Percentiles rank a stretch among this genome's conserved stretches.
Evolutionary conservation across 257 asterid species (phyloP).

Genomic region (Lavandula angustifolia): DNA sequence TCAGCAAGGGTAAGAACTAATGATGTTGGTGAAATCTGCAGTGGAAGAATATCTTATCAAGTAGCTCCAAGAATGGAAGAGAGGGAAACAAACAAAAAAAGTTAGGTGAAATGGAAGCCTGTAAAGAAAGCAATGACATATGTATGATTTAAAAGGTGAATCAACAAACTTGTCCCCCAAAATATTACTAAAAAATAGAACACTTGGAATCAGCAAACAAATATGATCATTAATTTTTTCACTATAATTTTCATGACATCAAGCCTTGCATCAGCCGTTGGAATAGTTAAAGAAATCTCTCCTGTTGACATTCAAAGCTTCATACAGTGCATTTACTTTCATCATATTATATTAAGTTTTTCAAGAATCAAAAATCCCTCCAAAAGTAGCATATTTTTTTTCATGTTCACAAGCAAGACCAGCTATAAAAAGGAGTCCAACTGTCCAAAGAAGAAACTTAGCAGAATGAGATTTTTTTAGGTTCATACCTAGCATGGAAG

Average conservation of each 20-base stretch:
- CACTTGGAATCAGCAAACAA: slow-evolving; percentile 24
- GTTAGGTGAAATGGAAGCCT: slow-evolving; percentile 34
- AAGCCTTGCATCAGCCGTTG: slow-evolving; percentile 43
- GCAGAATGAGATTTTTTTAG: slow-evolving; percentile 18
- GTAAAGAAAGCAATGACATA: slow-evolving; percentile 22
- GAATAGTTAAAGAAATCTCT: slow-evolving; percentile 8
- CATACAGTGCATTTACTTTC: slow-evolving; percentile 9
- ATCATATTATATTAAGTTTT: slow-evolving; percentile 16
- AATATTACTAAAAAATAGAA: slow-evolving; percentile 1
- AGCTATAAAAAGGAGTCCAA: slow-evolving; percentile 31
- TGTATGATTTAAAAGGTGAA: slow-evolving; percentile 13
- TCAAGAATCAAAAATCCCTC: slow-evolving; percentile 39
- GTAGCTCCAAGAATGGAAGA: slow-evolving; percentile 23
- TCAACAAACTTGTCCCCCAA: slow-evolving; percentile 10
- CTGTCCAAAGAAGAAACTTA: not conserved
- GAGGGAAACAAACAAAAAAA: slow-evolving; percentile 15
- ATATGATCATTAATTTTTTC: slow-evolving; percentile 8
- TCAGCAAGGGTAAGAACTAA: not conserved
- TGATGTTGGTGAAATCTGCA: slow-evolving; percentile 13
- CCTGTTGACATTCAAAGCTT: slow-evolving; percentile 14
- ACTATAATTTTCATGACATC: slow-evolving; percentile 36
- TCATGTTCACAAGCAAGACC: slow-evolving; percentile 1
- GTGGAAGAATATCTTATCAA: slow-evolving; percentile 20
- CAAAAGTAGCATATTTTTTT: slow-evolving; percentile 20
- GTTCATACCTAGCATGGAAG: slow-evolving; percentile 33